A percentile compares a stretch with the other conserved stretches of the same genome.
Conservation (phyloP, 2,329 filamentous ascomycete species). For the Trichoderma pleuroti region DNA sequence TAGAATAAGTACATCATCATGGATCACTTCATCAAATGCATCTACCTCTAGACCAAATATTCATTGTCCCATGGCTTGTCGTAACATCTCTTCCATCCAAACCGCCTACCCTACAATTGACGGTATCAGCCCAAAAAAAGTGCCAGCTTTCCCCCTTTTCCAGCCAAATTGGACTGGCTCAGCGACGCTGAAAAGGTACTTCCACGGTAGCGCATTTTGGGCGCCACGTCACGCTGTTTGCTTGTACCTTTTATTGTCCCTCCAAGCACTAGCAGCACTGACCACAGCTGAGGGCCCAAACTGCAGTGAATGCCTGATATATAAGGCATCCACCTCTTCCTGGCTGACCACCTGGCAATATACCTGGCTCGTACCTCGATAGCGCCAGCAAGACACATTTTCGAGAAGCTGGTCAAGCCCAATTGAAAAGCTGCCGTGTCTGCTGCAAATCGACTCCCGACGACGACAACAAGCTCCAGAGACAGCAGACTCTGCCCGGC, state of each 20-base stretch:
- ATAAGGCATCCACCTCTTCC: conserved; percentile 3
- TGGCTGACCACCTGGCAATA: conserved; percentile 17
- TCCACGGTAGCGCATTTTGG: neutral
- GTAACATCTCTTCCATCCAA: neutral
- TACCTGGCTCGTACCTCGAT: conserved; percentile 8
- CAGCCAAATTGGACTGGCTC: neutral
- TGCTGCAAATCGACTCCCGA: conserved; percentile 16
- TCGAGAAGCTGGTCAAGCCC: conserved; percentile 21
- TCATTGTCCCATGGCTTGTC: neutral
- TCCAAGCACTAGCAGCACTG: neutral
- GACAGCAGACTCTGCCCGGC: conserved; percentile 16
- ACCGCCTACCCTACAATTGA: neutral
- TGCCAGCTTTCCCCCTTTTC: neutral
- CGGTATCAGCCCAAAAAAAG: neutral
- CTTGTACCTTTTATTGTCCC: neutral
- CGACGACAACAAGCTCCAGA: conserved; percentile 14
- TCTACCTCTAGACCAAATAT: neutral
- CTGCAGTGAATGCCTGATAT: conserved; percentile 6
- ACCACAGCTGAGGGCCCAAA: neutral
- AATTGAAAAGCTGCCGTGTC: conserved; percentile 17
- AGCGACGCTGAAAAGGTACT: neutral
- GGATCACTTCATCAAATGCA: neutral
- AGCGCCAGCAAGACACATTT: conserved; percentile 21
- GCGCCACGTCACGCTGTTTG: neutral
- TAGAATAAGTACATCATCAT: neutral